A percentile compares a stretch with the other conserved stretches of the same genome.
phyloP scores from a whole-genome alignment of 805 yeast species.

The Wilhelminamyces savonicus region DNA sequence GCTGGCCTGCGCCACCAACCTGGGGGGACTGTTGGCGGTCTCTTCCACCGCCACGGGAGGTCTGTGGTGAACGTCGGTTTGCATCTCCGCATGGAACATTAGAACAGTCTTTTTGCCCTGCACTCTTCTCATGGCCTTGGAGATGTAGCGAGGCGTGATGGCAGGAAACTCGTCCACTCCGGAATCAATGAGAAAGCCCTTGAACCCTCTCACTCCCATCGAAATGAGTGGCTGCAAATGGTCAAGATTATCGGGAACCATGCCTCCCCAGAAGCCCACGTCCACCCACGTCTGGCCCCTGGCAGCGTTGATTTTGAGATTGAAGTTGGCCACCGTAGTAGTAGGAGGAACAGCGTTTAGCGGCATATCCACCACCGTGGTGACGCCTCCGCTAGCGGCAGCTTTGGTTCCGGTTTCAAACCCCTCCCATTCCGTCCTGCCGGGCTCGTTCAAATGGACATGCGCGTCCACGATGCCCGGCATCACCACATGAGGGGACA shows the following conservation, averaged over 20 bases:
- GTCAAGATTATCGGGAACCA: constrained; percentile 70
- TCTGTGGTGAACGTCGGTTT: constrained; percentile 29
- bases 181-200: constrained; percentile 85
- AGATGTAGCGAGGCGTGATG: constrained; percentile 58
- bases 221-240: constrained; percentile 70
- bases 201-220: constrained; percentile 91
- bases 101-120: constrained; percentile 61
- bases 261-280: constrained; percentile 95
- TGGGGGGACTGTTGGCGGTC: constrained; percentile 16
- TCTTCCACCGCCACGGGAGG: constrained; percentile 18
- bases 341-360: constrained; percentile 95
- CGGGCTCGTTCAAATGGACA: constrained; percentile 94
- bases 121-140: constrained; percentile 58
- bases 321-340: constrained; percentile 71
- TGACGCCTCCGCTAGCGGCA: constrained; percentile 94
- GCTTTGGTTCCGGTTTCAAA: constrained; percentile 94
- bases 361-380: constrained; percentile 95
- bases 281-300: constrained; percentile 83
- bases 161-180: constrained; percentile 97
- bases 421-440: constrained; percentile 98
- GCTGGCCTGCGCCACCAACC: constrained; percentile 16
- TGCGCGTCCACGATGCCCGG: constrained; percentile 94
- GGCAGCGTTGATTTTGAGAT: constrained; percentile 74
- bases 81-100: constrained; percentile 94
- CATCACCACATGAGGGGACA: constrained; percentile 59